These are phyloP conservation scores for Globisporangium apiculatum DNA, from an alignment of 352 stramenopile genomes.

Conservation along the genomic window DNA sequence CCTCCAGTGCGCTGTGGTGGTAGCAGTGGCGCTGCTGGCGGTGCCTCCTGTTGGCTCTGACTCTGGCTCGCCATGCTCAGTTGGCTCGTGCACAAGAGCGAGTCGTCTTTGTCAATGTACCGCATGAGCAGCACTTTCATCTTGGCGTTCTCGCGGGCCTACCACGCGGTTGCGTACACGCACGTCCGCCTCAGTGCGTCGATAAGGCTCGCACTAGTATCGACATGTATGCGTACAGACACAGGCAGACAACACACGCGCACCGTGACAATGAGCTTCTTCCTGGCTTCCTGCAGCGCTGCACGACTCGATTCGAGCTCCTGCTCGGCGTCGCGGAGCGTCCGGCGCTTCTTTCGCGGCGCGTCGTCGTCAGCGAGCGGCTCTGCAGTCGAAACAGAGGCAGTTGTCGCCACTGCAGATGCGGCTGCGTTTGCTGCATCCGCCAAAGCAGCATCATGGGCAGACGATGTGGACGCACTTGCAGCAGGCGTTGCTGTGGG, in stretches of 20 bases:
- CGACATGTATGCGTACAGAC: too few relatives aligned
- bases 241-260: neutral
- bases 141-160: conserved; percentile 81
- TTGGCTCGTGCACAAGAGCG: conserved; percentile 68
- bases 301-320: conserved; percentile 42
- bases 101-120: conserved; percentile 84
- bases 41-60: conserved; percentile 14
- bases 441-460: too few relatives aligned
- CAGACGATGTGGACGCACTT: too few relatives aligned
- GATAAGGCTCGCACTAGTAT: neutral
- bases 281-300: conserved; percentile 46
- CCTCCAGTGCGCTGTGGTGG: neutral
- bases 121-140: conserved; percentile 84
- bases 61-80: conserved; percentile 34
- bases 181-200: neutral
- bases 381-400: neutral
- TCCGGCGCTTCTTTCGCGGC: conserved; percentile 60
- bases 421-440: too few relatives aligned
- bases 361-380: conserved; percentile 8
- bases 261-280: conserved; percentile 63
- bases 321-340: conserved; percentile 57
- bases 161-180: neutral
- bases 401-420: neutral
- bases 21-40: neutral
- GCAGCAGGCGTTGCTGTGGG: neutral